phyloP scores from a whole-genome alignment of 2,329 filamentous ascomycete species.

The Acarospora socialis region DNA sequence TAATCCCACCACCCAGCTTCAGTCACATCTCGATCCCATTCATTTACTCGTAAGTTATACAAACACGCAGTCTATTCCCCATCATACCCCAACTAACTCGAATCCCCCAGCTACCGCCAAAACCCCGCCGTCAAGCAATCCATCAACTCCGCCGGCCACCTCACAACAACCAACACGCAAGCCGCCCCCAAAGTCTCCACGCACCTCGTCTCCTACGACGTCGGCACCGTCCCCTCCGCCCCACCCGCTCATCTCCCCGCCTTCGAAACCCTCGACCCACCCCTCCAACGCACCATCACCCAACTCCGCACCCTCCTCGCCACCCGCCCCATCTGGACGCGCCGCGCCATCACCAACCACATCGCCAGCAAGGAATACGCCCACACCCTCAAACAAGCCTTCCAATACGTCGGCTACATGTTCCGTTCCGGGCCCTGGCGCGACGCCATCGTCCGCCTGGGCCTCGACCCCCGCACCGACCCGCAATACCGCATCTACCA shows the following conservation, averaged over 20 bases:
- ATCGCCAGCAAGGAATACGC: conserved; percentile 39
- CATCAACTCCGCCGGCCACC: conserved; percentile 43
- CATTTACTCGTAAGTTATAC: conserved; percentile 34
- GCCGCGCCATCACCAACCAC: conserved; percentile 64
- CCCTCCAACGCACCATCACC: conserved; percentile 49
- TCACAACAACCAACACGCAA: conserved; percentile 42
- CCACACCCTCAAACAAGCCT: conserved; percentile 51
- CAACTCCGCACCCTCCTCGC: conserved; percentile 53
- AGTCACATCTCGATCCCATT: conserved; percentile 61
- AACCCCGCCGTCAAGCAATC: conserved; percentile 61
- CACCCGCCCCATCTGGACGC: conserved; percentile 71
- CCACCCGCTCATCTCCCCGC: conserved; percentile 43
- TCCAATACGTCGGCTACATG: conserved; percentile 78
- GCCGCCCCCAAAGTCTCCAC: conserved; percentile 44
- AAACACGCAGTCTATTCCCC: neutral
- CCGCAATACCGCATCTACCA: conserved; percentile 72
- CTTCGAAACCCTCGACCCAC: conserved; percentile 36
- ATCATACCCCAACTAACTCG: conserved; percentile 16
- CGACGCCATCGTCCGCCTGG: conserved; percentile 73
- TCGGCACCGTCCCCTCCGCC: conserved; percentile 45
- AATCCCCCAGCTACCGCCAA: conserved; percentile 58
- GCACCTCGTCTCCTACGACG: conserved; percentile 46
- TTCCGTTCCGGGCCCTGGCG: conserved; percentile 88
- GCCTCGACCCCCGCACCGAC: conserved; percentile 68
- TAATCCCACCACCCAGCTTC: conserved; percentile 68